Percentiles rank a stretch among this genome's conserved stretches.
Evolutionary conservation across 2,329 filamentous ascomycete genomes (phyloP).

Genomic region (Fusarium acutatum): DNA sequence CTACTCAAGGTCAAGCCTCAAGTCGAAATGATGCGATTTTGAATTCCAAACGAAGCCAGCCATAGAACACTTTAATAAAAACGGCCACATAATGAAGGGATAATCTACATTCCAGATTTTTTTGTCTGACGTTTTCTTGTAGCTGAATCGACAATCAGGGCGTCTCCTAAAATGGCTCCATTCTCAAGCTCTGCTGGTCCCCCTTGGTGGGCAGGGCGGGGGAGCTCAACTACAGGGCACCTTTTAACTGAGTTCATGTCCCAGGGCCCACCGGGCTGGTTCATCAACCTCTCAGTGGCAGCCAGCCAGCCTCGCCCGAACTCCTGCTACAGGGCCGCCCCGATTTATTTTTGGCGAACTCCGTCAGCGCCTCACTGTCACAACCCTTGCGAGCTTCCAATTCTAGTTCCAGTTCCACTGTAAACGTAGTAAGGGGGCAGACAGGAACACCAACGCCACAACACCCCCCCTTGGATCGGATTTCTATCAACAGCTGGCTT

Average conservation of each 20-base stretch:
- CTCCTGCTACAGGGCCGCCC: constrained; percentile 14
- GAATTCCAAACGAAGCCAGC: constrained; percentile 22
- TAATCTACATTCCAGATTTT: constrained; percentile 30
- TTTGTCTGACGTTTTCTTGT: constrained; percentile 24
- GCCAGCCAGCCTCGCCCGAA: constrained; percentile 10
- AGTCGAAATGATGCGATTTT: constrained; percentile 10
- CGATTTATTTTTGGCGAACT: constrained; percentile 33
- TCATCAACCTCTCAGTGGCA: neutral
- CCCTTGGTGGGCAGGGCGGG: constrained; percentile 6
- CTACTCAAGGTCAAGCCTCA: constrained; percentile 5
- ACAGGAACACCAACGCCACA: constrained; percentile 39
- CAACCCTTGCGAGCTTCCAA: constrained; percentile 33
- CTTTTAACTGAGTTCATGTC: constrained; percentile 1
- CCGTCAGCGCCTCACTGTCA: constrained; percentile 28
- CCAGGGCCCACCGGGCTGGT: neutral
- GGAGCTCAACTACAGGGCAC: neutral
- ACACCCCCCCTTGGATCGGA: constrained; percentile 32
- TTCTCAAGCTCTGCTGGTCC: constrained; percentile 6
- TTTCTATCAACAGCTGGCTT: constrained; percentile 37
- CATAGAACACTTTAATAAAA: constrained; percentile 14
- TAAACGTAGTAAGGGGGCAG: constrained; percentile 35
- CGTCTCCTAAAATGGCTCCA: constrained; percentile 29
- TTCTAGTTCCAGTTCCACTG: constrained; percentile 26
- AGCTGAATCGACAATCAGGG: constrained; percentile 4
- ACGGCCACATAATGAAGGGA: constrained; percentile 14